These are phyloP conservation scores for Arachnopeziza araneosa DNA, from an alignment of 2,329 filamentous ascomycete genomes.

Conservation along the genomic window DNA sequence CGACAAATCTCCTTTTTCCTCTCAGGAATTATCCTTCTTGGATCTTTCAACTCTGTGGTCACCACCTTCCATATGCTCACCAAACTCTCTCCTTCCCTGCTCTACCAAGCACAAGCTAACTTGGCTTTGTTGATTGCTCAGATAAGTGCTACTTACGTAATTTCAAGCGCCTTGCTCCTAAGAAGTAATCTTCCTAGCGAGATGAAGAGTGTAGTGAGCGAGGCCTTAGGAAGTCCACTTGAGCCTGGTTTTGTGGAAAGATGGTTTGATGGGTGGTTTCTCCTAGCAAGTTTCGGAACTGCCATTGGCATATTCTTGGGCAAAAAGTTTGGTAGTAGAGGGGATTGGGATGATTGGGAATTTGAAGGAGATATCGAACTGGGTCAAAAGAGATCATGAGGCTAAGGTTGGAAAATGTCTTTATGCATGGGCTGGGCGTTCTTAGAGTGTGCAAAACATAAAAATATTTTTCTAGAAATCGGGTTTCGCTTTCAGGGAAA, in stretches of 20 bases:
- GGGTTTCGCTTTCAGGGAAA: no score
- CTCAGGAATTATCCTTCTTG: constrained; percentile 75
- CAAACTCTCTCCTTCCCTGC: constrained; percentile 66
- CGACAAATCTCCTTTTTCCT: constrained; percentile 80
- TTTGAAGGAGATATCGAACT: constrained; percentile 60
- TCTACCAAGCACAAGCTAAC: constrained; percentile 66
- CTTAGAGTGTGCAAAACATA: neutral
- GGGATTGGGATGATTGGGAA: constrained; percentile 53
- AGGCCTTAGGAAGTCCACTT: constrained; percentile 71
- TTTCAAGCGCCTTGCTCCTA: constrained; percentile 70
- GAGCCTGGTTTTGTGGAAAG: constrained; percentile 64
- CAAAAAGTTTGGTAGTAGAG: constrained; percentile 47
- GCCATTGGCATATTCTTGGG: constrained; percentile 69
- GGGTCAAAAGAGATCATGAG: constrained; percentile 61
- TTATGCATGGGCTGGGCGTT: neutral
- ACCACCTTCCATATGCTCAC: constrained; percentile 81
- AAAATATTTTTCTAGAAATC: no score
- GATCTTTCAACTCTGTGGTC: constrained; percentile 75
- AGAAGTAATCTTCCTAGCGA: constrained; percentile 73
- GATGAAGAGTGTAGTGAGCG: constrained; percentile 70
- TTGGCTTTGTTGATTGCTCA: constrained; percentile 75
- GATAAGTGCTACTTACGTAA: constrained; percentile 79
- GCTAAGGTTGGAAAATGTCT: neutral
- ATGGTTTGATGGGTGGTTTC: constrained; percentile 88
- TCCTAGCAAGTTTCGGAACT: constrained; percentile 61